Percentiles rank a stretch among this genome's conserved stretches.
These are phyloP conservation scores for Botrytis squamosa DNA, from an alignment of 2,329 filamentous ascomycete species.

Conservation along the genomic window DNA sequence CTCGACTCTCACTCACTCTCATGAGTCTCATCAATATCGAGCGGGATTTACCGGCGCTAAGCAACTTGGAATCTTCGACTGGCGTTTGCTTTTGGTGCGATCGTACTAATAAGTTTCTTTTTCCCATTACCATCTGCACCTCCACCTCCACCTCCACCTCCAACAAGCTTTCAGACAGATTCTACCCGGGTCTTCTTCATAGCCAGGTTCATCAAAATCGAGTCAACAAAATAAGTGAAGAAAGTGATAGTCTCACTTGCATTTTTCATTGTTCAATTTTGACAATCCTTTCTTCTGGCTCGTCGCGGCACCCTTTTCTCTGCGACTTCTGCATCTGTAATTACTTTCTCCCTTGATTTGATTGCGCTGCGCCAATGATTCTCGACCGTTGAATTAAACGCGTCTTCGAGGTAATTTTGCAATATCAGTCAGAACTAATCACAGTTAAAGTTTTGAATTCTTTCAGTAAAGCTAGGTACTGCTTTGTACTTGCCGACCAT, in stretches of 20 bases:
- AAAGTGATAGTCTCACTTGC: conserved; percentile 20
- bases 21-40: too few species aligned
- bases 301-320: conserved; percentile 1
- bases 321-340: neutral
- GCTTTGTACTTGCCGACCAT: conserved; percentile 37
- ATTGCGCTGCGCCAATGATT: conserved; percentile 31
- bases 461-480: conserved; percentile 12
- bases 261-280: conserved; percentile 1
- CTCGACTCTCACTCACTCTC: neutral
- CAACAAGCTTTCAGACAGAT: neutral
- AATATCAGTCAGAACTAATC: conserved; percentile 14
- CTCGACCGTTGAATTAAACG: conserved; percentile 29
- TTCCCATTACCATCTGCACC: neutral
- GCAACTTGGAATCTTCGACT: neutral
- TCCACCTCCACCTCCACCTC: neutral
- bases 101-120: conserved; percentile 9
- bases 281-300: conserved; percentile 4
- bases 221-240: neutral
- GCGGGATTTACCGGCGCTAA: neutral
- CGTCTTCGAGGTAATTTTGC: conserved; percentile 24
- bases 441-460: neutral
- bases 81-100: neutral
- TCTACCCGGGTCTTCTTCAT: neutral
- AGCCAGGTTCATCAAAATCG: neutral
- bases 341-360: conserved; percentile 25